Percentiles rank a stretch among this genome's conserved stretches.
Conservation (phyloP, 1,139 yeast species). For the Candida sanyaensis region DNA sequence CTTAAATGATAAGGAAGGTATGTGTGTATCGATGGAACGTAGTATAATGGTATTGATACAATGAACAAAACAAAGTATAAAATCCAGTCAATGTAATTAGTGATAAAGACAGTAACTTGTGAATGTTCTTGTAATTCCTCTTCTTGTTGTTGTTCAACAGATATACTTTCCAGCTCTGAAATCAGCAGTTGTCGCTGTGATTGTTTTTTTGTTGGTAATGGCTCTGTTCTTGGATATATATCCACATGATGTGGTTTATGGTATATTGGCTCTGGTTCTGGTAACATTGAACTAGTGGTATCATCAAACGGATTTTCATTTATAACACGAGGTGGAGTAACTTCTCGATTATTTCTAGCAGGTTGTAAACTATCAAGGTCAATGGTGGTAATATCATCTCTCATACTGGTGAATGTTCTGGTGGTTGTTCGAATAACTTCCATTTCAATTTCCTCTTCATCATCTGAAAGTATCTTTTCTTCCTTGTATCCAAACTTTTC, state of each 20-base stretch:
- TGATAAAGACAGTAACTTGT: slow-evolving; percentile 28
- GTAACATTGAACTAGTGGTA: slow-evolving; percentile 1
- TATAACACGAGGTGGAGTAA: slow-evolving; percentile 13
- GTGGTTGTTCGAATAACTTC: slow-evolving; percentile 18
- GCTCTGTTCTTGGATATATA: slow-evolving; percentile 5
- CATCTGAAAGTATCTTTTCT: slow-evolving; percentile 16
- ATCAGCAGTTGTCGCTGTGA: background rate
- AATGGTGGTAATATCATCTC: slow-evolving; percentile 41
- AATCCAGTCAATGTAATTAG: slow-evolving; percentile 57
- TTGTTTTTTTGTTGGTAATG: background rate
- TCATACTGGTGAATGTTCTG: slow-evolving; percentile 27
- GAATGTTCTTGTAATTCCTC: slow-evolving; percentile 2
- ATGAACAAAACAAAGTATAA: slow-evolving; percentile 48
- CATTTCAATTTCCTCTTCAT: slow-evolving; percentile 21
- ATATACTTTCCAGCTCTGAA: slow-evolving; percentile 2
- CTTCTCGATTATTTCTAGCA: slow-evolving; percentile 11
- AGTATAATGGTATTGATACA: slow-evolving; percentile 59
- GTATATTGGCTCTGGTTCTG: slow-evolving; percentile 22
- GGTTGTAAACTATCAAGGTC: slow-evolving; percentile 25
- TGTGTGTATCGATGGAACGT: slow-evolving; percentile 44
- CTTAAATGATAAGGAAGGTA: slow-evolving; percentile 65
- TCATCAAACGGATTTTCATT: slow-evolving; percentile 20
- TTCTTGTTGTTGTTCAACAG: slow-evolving; percentile 6
- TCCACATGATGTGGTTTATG: slow-evolving; percentile 14
- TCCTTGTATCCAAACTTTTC: slow-evolving; percentile 17